Evolutionary conservation across 305 asterid genomes (phyloP).

Genomic region (Solanum hybrid): DNA sequence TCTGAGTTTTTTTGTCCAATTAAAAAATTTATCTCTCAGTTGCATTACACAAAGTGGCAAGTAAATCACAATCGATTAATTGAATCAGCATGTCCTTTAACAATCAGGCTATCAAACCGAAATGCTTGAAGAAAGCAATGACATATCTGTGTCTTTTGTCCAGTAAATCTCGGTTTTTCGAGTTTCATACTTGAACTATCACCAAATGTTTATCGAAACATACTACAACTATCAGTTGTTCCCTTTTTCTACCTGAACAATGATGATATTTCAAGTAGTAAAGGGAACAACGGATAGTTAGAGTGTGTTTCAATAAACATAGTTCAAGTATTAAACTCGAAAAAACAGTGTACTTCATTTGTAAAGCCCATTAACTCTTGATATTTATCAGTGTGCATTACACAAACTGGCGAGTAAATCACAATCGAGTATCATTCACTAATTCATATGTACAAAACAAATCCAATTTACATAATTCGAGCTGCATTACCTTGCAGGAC

Average conservation of each 20-base stretch:
- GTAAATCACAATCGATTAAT: neutral
- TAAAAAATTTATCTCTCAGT: neutral
- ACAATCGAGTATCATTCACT: neutral
- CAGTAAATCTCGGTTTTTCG: neutral
- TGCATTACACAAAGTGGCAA: neutral
- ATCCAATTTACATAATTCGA: neutral
- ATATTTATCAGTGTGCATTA: neutral
- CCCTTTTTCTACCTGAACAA: neutral
- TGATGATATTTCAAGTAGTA: neutral
- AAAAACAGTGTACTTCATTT: neutral
- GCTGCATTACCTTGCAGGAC: slow-evolving; percentile 36
- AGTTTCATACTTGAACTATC: neutral
- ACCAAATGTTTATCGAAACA: neutral
- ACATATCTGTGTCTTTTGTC: neutral
- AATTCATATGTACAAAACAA: neutral
- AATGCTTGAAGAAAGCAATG: neutral
- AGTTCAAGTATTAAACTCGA: neutral
- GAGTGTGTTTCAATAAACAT: neutral
- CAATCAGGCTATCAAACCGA: neutral
- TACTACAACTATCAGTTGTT: rapidly evolving
- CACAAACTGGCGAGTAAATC: neutral
- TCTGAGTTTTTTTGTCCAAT: neutral
- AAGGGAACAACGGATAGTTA: neutral
- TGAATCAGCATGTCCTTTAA: neutral
- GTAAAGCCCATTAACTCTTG: too few relatives aligned